Evolutionary conservation across 306 rosid genomes (phyloP), one percentile per base, ranked within the genome.

Genomic region (Quercus agrifolia): DNA sequence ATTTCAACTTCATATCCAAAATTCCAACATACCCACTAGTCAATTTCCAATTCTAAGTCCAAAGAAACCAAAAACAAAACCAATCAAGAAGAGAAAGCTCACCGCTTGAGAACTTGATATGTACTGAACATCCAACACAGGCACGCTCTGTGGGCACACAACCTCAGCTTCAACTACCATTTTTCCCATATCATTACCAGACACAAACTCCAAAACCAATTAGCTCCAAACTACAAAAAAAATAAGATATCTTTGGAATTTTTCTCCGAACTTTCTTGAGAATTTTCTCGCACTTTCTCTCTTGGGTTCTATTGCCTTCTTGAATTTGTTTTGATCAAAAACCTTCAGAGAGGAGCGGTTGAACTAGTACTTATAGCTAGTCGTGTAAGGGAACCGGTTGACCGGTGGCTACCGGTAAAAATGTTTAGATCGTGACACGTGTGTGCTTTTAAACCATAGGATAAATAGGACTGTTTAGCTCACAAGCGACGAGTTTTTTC

Each of bases 141-240:
- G 84, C 67, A 85, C 68, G 90, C 66, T 88, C 75, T 85, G 88
- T 77, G 82, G 89, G 76, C 90, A 85, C 55, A 88, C 87, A 75
- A 81, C 44, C 49, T 92, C 87, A 57, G 92, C 89, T 90, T 87
- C 96, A 67, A 91, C 99, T 74, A 91, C 95, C 97, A 93, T 93
- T 13, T 83, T 89, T 66, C 74, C 46, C 27, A 64, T 56, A 82
- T 31, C 75, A 35, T 79, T 66, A 57, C 77, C 73, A 38, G 66
- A 19, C 46, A 76, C 19, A n/a, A 76, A 80, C n/a, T 35, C 58
- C 56, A 52, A 38, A 38, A 31, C 63, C 66, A 55, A 18, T 19
- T 27, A 78, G 77, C 81, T 82, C 69, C 57, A 80, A 28, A 15
- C 25, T 19, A 27, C 71, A 55, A 19, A 38, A 2, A 30, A 55